phyloP scores from a whole-genome alignment of 2,329 filamentous ascomycete species.

The Verticillium zaregamsianum region DNA sequence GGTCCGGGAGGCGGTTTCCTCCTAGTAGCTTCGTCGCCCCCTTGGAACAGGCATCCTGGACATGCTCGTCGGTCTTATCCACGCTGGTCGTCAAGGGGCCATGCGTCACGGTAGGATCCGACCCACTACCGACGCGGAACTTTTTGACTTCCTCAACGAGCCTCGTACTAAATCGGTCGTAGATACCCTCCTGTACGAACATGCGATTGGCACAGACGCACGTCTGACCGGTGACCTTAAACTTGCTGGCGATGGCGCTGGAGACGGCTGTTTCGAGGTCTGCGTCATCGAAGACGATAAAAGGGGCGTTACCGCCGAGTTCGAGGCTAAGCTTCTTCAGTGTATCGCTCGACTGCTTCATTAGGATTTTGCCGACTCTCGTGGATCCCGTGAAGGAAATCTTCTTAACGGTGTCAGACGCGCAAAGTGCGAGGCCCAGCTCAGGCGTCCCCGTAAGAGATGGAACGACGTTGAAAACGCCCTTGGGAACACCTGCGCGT shows the following conservation, averaged over 20 bases:
- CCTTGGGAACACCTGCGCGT: conserved; percentile 70
- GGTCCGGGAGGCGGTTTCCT: conserved; percentile 56
- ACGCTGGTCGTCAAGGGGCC: conserved; percentile 63
- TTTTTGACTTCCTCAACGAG: conserved; percentile 55
- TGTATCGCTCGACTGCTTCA: conserved; percentile 55
- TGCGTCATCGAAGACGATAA: conserved; percentile 62
- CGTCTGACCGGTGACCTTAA: conserved; percentile 55
- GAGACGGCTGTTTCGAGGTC: conserved; percentile 56
- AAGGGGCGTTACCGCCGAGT: conserved; percentile 63
- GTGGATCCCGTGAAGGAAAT: conserved; percentile 75
- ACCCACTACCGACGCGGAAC: conserved; percentile 54
- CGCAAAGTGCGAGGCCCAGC: conserved; percentile 47
- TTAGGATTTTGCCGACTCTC: conserved; percentile 64
- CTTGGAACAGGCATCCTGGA: conserved; percentile 59
- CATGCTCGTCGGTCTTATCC: conserved; percentile 59
- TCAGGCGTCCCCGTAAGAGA: conserved; percentile 63
- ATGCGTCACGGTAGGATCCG: conserved; percentile 51
- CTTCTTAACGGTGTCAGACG: conserved; percentile 66
- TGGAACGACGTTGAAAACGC: conserved; percentile 70
- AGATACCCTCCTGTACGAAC: conserved; percentile 51
- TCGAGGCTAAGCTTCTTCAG: conserved; percentile 64
- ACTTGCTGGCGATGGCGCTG: conserved; percentile 47
- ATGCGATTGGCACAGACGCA: conserved; percentile 57
- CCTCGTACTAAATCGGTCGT: conserved; percentile 50
- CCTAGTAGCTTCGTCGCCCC: conserved; percentile 58